These are phyloP conservation scores for Leccinum angustisporum DNA, from an alignment of 1,284 basidiomycete genomes.

Conservation along the genomic window DNA sequence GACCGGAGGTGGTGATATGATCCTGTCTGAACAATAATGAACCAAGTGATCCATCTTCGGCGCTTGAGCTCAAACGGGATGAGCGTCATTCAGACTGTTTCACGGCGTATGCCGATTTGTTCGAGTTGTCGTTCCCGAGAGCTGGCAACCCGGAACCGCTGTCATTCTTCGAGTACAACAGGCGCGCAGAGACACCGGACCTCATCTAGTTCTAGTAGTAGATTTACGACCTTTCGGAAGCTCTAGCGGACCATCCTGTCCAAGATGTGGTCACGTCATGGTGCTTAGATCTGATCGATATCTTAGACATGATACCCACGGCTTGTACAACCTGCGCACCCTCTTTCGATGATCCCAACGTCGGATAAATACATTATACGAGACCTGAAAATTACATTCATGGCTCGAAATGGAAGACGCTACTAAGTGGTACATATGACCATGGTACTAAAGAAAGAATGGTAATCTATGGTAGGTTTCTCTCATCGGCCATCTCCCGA, in stretches of 20 bases:
- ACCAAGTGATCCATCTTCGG: neutral
- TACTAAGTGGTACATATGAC: neutral
- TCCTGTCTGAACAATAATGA: neutral
- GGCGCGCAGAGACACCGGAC: too few species aligned
- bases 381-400: neutral
- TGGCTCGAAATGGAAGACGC: neutral
- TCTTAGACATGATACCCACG: too few species aligned
- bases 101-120: neutral
- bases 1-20: neutral
- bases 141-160: neutral
- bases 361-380: neutral
- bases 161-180: neutral
- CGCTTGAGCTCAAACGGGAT: neutral
- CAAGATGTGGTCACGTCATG: neutral
- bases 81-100: neutral
- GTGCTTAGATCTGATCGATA: too few species aligned
- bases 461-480: slow-evolving; percentile 11
- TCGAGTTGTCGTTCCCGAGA: neutral
- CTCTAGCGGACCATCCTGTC: neutral
- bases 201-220: too few species aligned
- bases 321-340: too few species aligned
- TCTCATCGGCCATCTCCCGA: slow-evolving; percentile 64
- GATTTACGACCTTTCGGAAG: neutral
- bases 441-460: neutral
- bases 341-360: neutral